Conservation (phyloP, 805 yeast species). For the Lipomyces yamadae region DNA sequence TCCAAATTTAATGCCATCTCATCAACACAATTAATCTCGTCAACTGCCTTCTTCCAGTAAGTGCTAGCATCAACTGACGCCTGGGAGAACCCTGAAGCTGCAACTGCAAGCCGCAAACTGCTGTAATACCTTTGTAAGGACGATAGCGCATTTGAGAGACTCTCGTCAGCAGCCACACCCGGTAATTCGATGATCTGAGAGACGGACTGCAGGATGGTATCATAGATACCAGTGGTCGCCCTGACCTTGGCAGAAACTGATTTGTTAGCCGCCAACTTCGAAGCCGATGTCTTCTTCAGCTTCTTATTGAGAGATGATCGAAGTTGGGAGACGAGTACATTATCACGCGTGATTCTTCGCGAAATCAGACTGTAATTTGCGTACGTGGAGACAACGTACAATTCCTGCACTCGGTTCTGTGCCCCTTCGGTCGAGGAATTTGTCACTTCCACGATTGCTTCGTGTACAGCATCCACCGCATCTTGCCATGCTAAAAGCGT, state of each 20-base stretch:
- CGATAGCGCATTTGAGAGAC: constrained; percentile 59
- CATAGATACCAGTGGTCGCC: constrained; percentile 55
- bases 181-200: constrained; percentile 76
- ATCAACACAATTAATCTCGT: constrained; percentile 27
- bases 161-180: constrained; percentile 88
- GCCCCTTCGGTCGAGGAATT: constrained; percentile 43
- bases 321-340: constrained; percentile 27
- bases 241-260: constrained; percentile 25
- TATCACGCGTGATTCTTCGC: constrained; percentile 74
- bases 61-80: constrained; percentile 32
- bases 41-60: constrained; percentile 32
- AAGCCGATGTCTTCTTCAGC: constrained; percentile 5
- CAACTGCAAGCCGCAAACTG: constrained; percentile 38
- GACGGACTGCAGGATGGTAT: constrained; percentile 58
- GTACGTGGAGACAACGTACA: constrained; percentile 75
- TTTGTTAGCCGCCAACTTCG: constrained; percentile 4
- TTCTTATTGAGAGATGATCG: constrained; percentile 18
- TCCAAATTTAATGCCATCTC: constrained; percentile 29
- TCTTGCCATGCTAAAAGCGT: constrained; percentile 71
- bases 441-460: constrained; percentile 49
- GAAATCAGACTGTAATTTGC: constrained; percentile 70
- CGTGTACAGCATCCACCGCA: constrained; percentile 62
- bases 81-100: constrained; percentile 21
- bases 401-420: constrained; percentile 61
- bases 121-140: constrained; percentile 55